Conservation (phyloP, 371 early-diverging fungal genomes). For the Mucor velutinosus region DNA sequence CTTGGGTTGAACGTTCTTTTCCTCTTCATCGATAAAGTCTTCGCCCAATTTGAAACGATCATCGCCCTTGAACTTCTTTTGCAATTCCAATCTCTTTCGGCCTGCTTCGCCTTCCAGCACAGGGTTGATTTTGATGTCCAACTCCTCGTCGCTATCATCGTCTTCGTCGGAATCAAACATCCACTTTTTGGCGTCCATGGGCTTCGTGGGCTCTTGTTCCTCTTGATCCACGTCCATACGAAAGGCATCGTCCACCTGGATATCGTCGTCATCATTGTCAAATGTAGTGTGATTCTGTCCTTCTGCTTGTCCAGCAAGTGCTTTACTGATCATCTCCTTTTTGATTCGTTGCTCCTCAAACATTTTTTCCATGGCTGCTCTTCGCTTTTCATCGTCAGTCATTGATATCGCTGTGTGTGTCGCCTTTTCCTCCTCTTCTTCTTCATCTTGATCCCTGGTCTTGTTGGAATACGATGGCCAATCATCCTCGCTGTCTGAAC, state of each 20-base stretch:
- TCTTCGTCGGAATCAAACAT: slow-evolving; percentile 58
- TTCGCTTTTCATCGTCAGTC: slow-evolving; percentile 34
- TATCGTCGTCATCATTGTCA: slow-evolving; percentile 26
- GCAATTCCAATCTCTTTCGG: slow-evolving; percentile 53
- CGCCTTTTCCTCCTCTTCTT: neutral
- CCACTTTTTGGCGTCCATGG: slow-evolving; percentile 45
- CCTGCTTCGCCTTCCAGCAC: slow-evolving; percentile 63
- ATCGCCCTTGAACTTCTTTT: slow-evolving; percentile 58
- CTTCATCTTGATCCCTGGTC: neutral
- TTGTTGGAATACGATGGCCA: slow-evolving; percentile 6
- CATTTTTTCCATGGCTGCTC: slow-evolving; percentile 37
- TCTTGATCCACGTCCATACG: slow-evolving; percentile 24
- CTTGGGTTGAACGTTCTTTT: slow-evolving; percentile 39
- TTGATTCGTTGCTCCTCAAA: slow-evolving; percentile 24
- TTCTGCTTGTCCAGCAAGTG: slow-evolving; percentile 15
- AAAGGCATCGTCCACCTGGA: slow-evolving; percentile 5
- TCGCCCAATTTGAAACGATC: slow-evolving; percentile 61
- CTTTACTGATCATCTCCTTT: slow-evolving; percentile 28
- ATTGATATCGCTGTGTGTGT: neutral
- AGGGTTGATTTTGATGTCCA: slow-evolving; percentile 55
- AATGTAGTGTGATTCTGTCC: slow-evolving; percentile 31
- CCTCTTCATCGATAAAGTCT: slow-evolving; percentile 63
- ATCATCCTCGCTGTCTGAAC: slow-evolving; percentile 10
- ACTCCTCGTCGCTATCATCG: slow-evolving; percentile 24
- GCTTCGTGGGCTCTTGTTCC: slow-evolving; percentile 27